These are phyloP conservation scores for Vanderwaltozyma yarrowii DNA, from an alignment of 805 yeast species.

Conservation along the genomic window DNA sequence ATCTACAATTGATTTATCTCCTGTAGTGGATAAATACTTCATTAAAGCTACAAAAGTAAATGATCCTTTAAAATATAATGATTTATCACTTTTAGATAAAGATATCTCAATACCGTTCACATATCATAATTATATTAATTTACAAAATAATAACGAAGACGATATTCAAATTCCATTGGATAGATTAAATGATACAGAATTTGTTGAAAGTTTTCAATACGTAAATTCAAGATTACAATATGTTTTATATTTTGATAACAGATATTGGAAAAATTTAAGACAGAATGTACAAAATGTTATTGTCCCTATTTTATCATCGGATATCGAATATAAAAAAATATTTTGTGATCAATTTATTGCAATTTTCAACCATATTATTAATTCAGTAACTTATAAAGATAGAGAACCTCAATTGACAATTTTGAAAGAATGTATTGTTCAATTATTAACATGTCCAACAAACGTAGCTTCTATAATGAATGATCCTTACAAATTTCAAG, in stretches of 20 bases:
- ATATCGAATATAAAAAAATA: slow-evolving; percentile 35
- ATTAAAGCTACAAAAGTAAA: slow-evolving; percentile 9
- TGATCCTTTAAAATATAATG: slow-evolving; percentile 17
- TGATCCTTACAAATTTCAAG: slow-evolving; percentile 30
- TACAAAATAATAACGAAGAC: background rate
- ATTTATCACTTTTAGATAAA: slow-evolving; percentile 28
- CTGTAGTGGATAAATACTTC: slow-evolving; percentile 17
- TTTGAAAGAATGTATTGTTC: slow-evolving; percentile 66
- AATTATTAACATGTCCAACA: slow-evolving; percentile 82
- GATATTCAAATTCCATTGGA: background rate
- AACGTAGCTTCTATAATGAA: slow-evolving; percentile 35
- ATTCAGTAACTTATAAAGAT: slow-evolving; percentile 49
- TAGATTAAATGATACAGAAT: background rate
- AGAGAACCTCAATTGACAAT: slow-evolving; percentile 82
- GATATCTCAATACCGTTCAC: slow-evolving; percentile 28
- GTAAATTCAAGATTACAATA: slow-evolving; percentile 45
- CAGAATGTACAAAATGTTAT: slow-evolving; percentile 38
- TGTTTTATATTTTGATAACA: slow-evolving; percentile 46
- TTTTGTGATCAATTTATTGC: slow-evolving; percentile 46
- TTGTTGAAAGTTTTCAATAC: slow-evolving; percentile 4
- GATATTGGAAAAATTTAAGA: slow-evolving; percentile 47
- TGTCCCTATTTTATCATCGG: slow-evolving; percentile 47
- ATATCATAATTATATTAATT: slow-evolving; percentile 20
- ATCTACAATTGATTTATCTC: slow-evolving; percentile 15
- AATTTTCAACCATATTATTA: slow-evolving; percentile 42